Evolutionary conservation across 768 basidiomycete genomes (phyloP).

Genomic region (Austroboletus eburneus): DNA sequence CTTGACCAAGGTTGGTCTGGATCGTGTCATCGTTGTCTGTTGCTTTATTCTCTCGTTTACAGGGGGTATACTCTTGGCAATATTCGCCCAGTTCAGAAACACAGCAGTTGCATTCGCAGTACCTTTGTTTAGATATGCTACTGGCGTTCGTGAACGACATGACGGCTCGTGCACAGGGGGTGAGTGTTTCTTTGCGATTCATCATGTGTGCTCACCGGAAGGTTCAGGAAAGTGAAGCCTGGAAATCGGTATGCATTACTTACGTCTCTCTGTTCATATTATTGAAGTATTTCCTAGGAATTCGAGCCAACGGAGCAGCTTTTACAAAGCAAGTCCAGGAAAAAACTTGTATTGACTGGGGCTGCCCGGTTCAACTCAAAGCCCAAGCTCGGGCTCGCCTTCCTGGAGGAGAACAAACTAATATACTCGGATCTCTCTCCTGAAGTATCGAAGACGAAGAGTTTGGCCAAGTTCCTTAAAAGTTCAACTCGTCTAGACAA

Average conservation of each 20-base stretch:
- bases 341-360: slow-evolving; percentile 80
- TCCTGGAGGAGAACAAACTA: slow-evolving; percentile 89
- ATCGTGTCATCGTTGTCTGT: slow-evolving; percentile 1
- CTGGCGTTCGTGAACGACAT: slow-evolving; percentile 86
- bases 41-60: slow-evolving; percentile 4
- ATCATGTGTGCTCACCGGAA: slow-evolving; percentile 8
- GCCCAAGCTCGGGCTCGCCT: slow-evolving; percentile 86
- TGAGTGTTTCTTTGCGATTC: slow-evolving; percentile 25
- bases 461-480: slow-evolving; percentile 85
- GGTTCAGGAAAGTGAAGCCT: slow-evolving; percentile 44
- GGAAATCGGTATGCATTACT: slow-evolving; percentile 55
- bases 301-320: slow-evolving; percentile 55
- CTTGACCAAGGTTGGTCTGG: slow-evolving; percentile 65
- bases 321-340: slow-evolving; percentile 71
- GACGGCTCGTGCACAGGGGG: slow-evolving; percentile 59
- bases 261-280: neutral
- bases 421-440: slow-evolving; percentile 66
- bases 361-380: slow-evolving; percentile 88
- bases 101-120: slow-evolving; percentile 75
- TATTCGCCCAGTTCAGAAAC: slow-evolving; percentile 53
- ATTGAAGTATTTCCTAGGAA: slow-evolving; percentile 35
- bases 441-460: slow-evolving; percentile 53
- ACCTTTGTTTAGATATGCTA: slow-evolving; percentile 83
- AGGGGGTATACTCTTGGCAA: slow-evolving; percentile 80
- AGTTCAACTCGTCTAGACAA: slow-evolving; percentile 85